Base-by-base conservation (phyloP, 257 asterid genomes). In the Solanum chmielewskii region DNA sequence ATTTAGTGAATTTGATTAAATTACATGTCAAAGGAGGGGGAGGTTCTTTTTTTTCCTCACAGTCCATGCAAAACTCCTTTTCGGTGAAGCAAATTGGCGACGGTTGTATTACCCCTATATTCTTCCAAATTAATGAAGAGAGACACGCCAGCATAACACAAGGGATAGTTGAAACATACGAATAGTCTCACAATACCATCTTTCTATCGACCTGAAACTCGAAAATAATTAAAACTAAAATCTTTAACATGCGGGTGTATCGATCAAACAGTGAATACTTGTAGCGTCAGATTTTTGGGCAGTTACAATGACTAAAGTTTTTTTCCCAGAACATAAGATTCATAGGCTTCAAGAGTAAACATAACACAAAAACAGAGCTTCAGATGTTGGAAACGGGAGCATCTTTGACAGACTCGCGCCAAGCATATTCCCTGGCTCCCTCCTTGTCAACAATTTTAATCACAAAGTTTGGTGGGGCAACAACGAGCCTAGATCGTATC, bases 361-460 rank as follows among this genome's bases (percentile, higher is more conserved):
- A 35, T 62, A 81, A 44, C 27, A 52, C 3, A 45, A 41, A 87
- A 66, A 66, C 66, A 49, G 42, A 78, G 64, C 45, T 87, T 93
- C 93, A 92, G n/a, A 86, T 86, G 16, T 89, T 84, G 88, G 95
- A 29, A 44, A 87, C 90, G 2, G 91, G 92, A 44, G 91, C 91
- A 70, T 95, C 98, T 87, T 88, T 88, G 87, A 95, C 89, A 62
- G 98, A 89, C 90, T 94, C 85, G 9, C 98, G 98, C 98, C 98
- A 95, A 3, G 94, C 98, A 44, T 92, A 90, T 75, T 92, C 95
- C 90, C 98, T 90, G 4, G 99, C 99, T 84, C 99, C 99, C 3
- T 95, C 94, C 86, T 94, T 91, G 90, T 95, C 99, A 2, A 97
- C 99, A 27, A 97, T 97, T 88, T 97, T 97, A 89, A 97, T 96